phyloP scores from a whole-genome alignment of 2,329 filamentous ascomycete species.

The Aspergillus calidoustus region DNA sequence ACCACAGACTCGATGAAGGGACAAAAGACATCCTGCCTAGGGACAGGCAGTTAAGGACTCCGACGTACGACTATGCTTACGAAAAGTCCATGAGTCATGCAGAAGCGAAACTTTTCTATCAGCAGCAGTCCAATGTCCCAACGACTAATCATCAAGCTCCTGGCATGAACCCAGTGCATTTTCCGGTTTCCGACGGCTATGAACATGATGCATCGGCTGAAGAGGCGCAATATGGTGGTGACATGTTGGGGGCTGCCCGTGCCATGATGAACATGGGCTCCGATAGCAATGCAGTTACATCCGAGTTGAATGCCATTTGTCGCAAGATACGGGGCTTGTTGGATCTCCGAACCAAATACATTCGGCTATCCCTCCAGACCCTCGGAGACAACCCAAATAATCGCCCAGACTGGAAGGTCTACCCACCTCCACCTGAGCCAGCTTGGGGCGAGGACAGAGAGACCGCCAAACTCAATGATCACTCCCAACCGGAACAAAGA shows the following conservation, averaged over 20 bases:
- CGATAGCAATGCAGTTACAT: conserved; percentile 77
- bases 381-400: conserved; percentile 87
- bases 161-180: conserved; percentile 10
- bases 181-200: conserved; percentile 1
- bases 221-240: conserved; percentile 45
- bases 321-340: conserved; percentile 88
- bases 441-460: conserved; percentile 74
- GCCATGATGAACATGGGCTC: conserved; percentile 68
- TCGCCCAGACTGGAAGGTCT: conserved; percentile 80
- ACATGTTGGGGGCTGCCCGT: conserved; percentile 64
- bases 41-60: conserved; percentile 67
- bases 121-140: conserved; percentile 66
- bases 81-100: conserved; percentile 94
- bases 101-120: conserved; percentile 95
- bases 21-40: conserved; percentile 39
- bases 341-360: conserved; percentile 86
- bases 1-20: conserved; percentile 7
- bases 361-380: conserved; percentile 80
- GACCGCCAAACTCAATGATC: conserved; percentile 35
- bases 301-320: conserved; percentile 85
- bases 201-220: background rate
- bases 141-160: background rate
- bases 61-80: conserved; percentile 89
- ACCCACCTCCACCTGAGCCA: conserved; percentile 88
- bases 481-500: conserved; percentile 56